Percentiles rank a stretch among this genome's conserved stretches.
These are phyloP conservation scores for Aspergillus brasiliensis DNA, from an alignment of 2,329 filamentous ascomycete genomes.

Conservation along the genomic window DNA sequence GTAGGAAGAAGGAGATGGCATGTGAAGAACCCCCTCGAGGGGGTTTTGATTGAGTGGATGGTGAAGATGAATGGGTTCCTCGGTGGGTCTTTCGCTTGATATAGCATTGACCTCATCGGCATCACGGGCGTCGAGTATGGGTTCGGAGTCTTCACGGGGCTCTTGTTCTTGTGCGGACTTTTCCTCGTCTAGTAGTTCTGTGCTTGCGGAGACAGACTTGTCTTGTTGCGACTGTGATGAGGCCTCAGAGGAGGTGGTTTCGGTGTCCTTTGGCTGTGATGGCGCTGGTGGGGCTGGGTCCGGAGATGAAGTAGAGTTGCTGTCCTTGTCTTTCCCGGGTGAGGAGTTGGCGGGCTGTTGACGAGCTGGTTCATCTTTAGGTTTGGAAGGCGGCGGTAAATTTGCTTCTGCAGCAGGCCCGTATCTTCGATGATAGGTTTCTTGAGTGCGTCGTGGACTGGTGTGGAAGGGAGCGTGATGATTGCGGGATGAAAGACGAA, in stretches of 20 bases:
- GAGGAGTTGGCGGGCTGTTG: constrained; percentile 16
- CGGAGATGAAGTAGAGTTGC: not conserved
- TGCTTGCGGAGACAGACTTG: constrained; percentile 1
- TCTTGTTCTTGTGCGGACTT: constrained; percentile 26
- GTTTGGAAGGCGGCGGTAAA: constrained; percentile 40
- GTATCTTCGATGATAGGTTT: constrained; percentile 48
- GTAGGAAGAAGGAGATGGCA: constrained; percentile 43
- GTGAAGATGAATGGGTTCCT: constrained; percentile 9
- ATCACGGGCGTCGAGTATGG: not conserved
- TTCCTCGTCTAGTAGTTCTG: constrained; percentile 19
- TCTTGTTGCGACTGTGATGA: constrained; percentile 18
- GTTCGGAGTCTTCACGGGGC: not conserved
- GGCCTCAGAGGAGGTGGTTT: constrained; percentile 13
- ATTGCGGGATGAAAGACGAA: constrained; percentile 38
- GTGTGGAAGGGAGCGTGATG: constrained; percentile 40
- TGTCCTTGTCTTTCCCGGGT: constrained; percentile 15
- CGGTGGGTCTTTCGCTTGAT: constrained; percentile 12
- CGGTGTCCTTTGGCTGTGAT: constrained; percentile 15
- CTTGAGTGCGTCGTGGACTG: constrained; percentile 37
- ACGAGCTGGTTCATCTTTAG: constrained; percentile 28
- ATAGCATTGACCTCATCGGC: constrained; percentile 3
- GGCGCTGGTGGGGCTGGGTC: constrained; percentile 18
- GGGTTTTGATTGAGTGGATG: constrained; percentile 23
- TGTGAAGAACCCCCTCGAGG: constrained; percentile 46
- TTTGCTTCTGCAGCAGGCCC: constrained; percentile 48